phyloP scores from a whole-genome alignment of 352 stramenopile genomes.

The Pythium scleroteichum region DNA sequence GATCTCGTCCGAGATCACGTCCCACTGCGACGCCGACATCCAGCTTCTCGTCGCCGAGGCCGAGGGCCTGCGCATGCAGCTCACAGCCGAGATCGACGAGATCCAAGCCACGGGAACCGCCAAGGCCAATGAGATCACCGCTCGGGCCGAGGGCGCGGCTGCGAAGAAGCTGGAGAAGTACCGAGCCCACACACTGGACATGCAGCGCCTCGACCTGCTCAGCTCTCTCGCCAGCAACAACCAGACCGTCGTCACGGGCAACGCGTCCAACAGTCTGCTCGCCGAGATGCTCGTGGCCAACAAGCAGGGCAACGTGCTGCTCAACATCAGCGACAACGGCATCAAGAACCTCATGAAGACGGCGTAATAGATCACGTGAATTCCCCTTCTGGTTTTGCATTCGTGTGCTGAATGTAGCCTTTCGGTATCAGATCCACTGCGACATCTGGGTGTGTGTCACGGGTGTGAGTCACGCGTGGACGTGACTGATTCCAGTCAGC shows the following conservation, averaged over 20 bases:
- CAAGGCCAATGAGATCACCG: slow-evolving; percentile 47
- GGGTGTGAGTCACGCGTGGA: not conserved
- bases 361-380: slow-evolving; percentile 1
- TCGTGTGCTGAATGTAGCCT: not conserved
- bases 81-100: slow-evolving; percentile 38
- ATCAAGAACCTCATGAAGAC: slow-evolving; percentile 31
- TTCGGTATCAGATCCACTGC: slow-evolving; percentile 3
- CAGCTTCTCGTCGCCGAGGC: slow-evolving; percentile 44
- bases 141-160: slow-evolving; percentile 39
- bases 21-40: slow-evolving; percentile 46
- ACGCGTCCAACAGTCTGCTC: slow-evolving; percentile 50
- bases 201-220: slow-evolving; percentile 49
- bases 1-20: slow-evolving; percentile 44
- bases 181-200: slow-evolving; percentile 41
- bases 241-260: slow-evolving; percentile 46
- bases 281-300: slow-evolving; percentile 62
- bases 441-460: not conserved
- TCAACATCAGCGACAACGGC: slow-evolving; percentile 39
- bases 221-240: slow-evolving; percentile 43
- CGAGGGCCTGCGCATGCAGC: slow-evolving; percentile 33
- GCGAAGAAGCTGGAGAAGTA: slow-evolving; percentile 44
- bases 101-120: slow-evolving; percentile 33
- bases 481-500: slow-evolving; percentile 11
- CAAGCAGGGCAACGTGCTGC: slow-evolving; percentile 48
- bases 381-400: slow-evolving; percentile 4